Conservation (phyloP, 2,329 filamentous ascomycete genomes). For the Claviceps maximensis region DNA sequence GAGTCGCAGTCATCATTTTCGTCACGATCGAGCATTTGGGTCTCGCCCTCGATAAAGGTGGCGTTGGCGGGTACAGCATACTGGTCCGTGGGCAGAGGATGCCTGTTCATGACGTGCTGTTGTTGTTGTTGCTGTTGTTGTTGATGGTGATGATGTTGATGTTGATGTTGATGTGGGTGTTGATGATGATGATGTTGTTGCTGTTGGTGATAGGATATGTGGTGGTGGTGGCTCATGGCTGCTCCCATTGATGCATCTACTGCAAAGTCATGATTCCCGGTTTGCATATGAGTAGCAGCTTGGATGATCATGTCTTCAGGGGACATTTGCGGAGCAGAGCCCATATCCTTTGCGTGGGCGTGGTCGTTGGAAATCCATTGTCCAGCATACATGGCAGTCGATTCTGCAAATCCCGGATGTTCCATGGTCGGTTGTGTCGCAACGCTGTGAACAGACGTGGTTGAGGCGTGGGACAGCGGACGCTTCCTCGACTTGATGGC, state of each 20-base stretch:
- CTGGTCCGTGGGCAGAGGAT: conserved; percentile 40
- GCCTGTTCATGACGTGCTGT: conserved; percentile 28
- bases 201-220: conserved; percentile 27
- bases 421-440: conserved; percentile 39
- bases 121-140: conserved; percentile 12
- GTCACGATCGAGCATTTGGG: conserved; percentile 47
- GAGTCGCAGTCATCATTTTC: conserved; percentile 45
- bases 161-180: neutral
- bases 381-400: conserved; percentile 30
- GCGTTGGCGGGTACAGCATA: conserved; percentile 32
- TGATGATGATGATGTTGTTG: conserved; percentile 27
- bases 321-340: conserved; percentile 32
- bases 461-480: conserved; percentile 41
- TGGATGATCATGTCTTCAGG: conserved; percentile 48
- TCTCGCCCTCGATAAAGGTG: conserved; percentile 45
- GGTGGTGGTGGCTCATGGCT: conserved; percentile 24
- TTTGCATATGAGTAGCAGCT: conserved; percentile 41
- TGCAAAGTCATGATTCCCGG: conserved; percentile 34
- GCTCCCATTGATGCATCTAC: conserved; percentile 35
- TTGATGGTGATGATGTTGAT: neutral
- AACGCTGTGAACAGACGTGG: conserved; percentile 42
- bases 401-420: conserved; percentile 29
- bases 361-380: conserved; percentile 38
- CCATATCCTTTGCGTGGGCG: conserved; percentile 30
- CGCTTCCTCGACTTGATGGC: conserved; percentile 33